Evolutionary conservation across 2,329 filamentous ascomycete genomes (phyloP).

Genomic region (Nothopassalora personata): DNA sequence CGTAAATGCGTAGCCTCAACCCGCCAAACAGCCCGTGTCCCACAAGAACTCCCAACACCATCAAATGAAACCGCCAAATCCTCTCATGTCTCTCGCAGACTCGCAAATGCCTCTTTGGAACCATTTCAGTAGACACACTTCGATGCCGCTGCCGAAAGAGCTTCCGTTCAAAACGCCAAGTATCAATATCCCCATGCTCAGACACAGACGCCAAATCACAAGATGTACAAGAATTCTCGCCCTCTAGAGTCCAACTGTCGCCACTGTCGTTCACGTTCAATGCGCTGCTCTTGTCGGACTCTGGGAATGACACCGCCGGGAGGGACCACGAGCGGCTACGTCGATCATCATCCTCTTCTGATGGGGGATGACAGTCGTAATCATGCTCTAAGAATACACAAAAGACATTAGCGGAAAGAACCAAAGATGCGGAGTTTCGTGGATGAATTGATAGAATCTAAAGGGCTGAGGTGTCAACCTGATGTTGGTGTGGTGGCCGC

Average conservation of each 20-base stretch:
- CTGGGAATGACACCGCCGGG: neutral
- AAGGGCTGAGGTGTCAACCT: conserved; percentile 8
- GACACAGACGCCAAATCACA: neutral
- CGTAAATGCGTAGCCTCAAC: neutral
- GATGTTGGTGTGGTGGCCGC: neutral
- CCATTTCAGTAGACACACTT: too few relatives aligned
- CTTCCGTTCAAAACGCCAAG: neutral
- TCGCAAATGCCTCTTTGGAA: too few relatives aligned
- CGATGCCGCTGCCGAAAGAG: neutral
- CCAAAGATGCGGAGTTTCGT: conserved; percentile 6
- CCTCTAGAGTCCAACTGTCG: neutral
- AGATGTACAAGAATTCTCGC: neutral
- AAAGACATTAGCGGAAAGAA: conserved; percentile 8
- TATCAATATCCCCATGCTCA: neutral
- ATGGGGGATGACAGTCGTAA: neutral
- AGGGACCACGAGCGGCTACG: neutral
- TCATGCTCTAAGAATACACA: conserved; percentile 4
- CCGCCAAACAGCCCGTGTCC: neutral
- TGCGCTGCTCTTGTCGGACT: neutral
- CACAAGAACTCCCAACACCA: neutral
- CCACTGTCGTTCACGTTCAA: neutral
- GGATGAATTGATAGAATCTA: conserved; percentile 5
- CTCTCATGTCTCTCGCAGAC: neutral
- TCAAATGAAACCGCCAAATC: neutral
- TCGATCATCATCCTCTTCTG: neutral